phyloP scores from a whole-genome alignment of 345 rosid species.

The Bruguiera gymnorhiza region DNA sequence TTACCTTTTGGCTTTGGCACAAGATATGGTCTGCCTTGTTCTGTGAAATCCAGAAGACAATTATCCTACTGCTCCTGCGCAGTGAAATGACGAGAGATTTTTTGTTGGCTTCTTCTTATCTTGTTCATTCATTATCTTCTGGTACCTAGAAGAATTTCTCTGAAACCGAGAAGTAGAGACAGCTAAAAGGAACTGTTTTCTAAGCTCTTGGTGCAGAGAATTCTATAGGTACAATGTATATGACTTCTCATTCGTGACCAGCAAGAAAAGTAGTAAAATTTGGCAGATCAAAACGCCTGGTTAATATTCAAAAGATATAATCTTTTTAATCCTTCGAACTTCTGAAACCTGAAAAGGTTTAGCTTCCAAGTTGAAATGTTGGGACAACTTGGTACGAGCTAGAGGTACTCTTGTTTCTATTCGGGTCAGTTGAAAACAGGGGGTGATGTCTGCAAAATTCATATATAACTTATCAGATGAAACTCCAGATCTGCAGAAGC shows the following conservation, averaged over 20 bases:
- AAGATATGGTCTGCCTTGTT: constrained; percentile 34
- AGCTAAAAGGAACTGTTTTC: background rate
- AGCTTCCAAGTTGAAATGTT: background rate
- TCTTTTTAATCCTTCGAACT: background rate
- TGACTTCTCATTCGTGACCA: background rate
- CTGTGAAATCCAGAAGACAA: constrained; percentile 30
- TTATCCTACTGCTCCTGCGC: constrained; percentile 17
- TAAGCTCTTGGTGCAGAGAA: background rate
- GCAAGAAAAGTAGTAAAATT: background rate
- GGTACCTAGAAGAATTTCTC: constrained; percentile 14
- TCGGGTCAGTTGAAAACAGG: constrained; percentile 9
- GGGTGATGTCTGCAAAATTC: constrained; percentile 64
- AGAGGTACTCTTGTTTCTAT: background rate
- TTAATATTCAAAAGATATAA: background rate
- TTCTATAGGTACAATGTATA: background rate
- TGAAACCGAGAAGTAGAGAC: constrained; percentile 8
- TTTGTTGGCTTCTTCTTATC: constrained; percentile 21
- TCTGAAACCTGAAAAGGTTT: background rate
- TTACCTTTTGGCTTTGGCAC: constrained; percentile 31
- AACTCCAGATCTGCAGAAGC: constrained; percentile 64
- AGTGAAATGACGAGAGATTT: constrained; percentile 22
- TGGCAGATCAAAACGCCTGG: background rate
- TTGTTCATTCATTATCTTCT: constrained; percentile 16
- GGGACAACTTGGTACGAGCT: background rate
- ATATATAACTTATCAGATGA: constrained; percentile 62